Percentiles rank a stretch among this genome's conserved stretches.
Evolutionary conservation across 2,329 filamentous ascomycete species (phyloP).

Genomic region (Colletotrichum sp.): DNA sequence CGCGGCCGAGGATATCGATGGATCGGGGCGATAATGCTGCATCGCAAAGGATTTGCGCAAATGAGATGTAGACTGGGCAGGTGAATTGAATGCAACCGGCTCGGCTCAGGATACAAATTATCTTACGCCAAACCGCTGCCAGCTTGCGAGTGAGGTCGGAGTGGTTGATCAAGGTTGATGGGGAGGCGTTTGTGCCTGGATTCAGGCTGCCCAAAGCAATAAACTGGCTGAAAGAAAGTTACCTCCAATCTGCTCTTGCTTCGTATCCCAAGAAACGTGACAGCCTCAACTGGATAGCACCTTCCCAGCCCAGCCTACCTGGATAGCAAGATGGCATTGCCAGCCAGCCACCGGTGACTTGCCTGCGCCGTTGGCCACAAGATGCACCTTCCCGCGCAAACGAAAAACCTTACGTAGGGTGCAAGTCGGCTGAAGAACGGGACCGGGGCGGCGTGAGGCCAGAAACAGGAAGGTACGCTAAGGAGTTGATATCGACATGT

Average conservation of each 20-base stretch:
- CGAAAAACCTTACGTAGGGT: not conserved
- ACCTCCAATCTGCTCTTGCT: not conserved
- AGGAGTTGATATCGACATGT: not conserved
- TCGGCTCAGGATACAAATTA: not conserved
- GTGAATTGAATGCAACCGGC: not conserved
- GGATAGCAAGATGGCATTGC: not conserved
- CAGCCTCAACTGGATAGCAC: not conserved
- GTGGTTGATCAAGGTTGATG: not conserved
- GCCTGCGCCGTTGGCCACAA: not conserved
- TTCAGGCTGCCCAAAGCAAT: not conserved
- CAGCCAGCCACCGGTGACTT: not conserved
- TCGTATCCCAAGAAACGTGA: not conserved
- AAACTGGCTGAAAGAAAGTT: not conserved
- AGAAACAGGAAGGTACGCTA: not conserved
- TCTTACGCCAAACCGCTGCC: not conserved
- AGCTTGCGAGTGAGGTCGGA: not conserved
- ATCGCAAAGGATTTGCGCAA: slow-evolving; percentile 26
- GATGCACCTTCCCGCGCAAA: not conserved
- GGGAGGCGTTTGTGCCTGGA: not conserved
- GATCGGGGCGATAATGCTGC: slow-evolving; percentile 32
- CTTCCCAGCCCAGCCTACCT: not conserved
- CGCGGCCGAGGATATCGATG: slow-evolving; percentile 23
- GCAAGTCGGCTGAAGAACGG: not conserved
- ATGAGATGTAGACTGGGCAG: not conserved
- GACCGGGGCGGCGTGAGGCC: not conserved